phyloP scores from a whole-genome alignment of 2,329 filamentous ascomycete genomes.

The Monosporascus sp. region DNA sequence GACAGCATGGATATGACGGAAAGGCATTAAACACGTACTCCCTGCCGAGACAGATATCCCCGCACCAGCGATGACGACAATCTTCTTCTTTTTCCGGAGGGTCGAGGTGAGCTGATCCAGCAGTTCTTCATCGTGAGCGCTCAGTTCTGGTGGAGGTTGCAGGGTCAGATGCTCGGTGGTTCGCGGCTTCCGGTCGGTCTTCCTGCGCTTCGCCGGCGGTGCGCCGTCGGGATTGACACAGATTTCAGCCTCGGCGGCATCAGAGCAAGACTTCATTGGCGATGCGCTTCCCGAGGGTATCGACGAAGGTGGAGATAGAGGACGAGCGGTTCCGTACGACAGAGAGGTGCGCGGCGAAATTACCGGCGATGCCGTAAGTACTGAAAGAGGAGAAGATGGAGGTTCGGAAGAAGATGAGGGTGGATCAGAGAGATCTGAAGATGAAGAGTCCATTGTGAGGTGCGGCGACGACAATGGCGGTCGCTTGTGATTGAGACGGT shows the following conservation, averaged over 20 bases:
- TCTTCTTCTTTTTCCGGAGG: conserved; percentile 86
- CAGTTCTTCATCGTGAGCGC: conserved; percentile 49
- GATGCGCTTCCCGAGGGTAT: conserved; percentile 46
- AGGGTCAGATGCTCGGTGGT: conserved; percentile 81
- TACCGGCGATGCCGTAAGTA: conserved; percentile 49
- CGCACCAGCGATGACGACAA: conserved; percentile 92
- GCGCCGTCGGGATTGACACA: conserved; percentile 49
- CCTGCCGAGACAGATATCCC: conserved; percentile 96
- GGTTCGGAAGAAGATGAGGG: conserved; percentile 33
- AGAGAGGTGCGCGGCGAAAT: conserved; percentile 35
- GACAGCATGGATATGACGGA: background rate
- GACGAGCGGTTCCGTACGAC: conserved; percentile 36
- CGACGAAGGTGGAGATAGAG: conserved; percentile 48
- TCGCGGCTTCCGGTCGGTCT: conserved; percentile 56
- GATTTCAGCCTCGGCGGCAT: conserved; percentile 34
- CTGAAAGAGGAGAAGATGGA: conserved; percentile 50
- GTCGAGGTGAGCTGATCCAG: conserved; percentile 68
- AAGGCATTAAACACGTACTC: conserved; percentile 34
- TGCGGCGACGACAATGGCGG: background rate
- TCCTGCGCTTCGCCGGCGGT: conserved; percentile 71
- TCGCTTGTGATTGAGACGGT: background rate
- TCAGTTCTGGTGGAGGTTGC: conserved; percentile 41
- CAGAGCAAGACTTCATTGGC: conserved; percentile 39
- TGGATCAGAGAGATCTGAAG: conserved; percentile 27
- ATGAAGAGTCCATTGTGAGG: conserved; percentile 18